A percentile compares a stretch with the other conserved stretches of the same genome.
Evolutionary conservation across 805 yeast genomes (phyloP).

Genomic region (Candida ascalaphidarum): DNA sequence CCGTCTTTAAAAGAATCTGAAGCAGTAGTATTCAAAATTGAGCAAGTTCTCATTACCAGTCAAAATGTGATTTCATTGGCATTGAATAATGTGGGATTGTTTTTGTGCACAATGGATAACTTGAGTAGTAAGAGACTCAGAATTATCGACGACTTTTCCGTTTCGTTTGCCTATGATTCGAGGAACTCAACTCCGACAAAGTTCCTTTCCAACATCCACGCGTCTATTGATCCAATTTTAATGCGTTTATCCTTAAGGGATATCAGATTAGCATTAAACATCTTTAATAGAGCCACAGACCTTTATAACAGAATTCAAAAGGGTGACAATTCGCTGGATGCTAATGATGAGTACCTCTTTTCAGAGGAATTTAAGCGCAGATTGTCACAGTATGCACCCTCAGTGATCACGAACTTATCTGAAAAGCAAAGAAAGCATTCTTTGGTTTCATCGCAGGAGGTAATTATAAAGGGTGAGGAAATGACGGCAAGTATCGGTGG

Average conservation of each 20-base stretch:
- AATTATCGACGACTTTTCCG: conserved; percentile 81
- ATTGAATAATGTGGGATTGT: conserved; percentile 79
- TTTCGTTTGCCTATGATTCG: conserved; percentile 64
- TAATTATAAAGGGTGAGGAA: conserved; percentile 60
- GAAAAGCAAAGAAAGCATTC: conserved; percentile 13
- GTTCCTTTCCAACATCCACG: conserved; percentile 54
- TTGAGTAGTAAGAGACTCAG: conserved; percentile 57
- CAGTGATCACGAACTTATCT: conserved; percentile 46
- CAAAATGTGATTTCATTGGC: conserved; percentile 61
- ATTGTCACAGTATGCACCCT: conserved; percentile 61
- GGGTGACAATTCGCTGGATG: conserved; percentile 3
- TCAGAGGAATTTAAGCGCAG: conserved; percentile 58
- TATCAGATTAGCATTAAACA: conserved; percentile 67
- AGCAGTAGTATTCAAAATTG: conserved; percentile 85
- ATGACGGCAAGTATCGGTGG: conserved; percentile 65
- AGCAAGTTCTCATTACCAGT: conserved; percentile 63
- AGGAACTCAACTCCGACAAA: conserved; percentile 55
- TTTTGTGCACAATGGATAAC: conserved; percentile 65
- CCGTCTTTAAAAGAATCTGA: conserved; percentile 63
- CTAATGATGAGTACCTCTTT: conserved; percentile 28
- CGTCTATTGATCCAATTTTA: conserved; percentile 71
- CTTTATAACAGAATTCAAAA: conserved; percentile 28
- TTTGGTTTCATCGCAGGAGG: conserved; percentile 15
- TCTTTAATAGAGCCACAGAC: conserved; percentile 64
- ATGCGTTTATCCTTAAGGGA: conserved; percentile 82